phyloP scores from a whole-genome alignment of 2,329 filamentous ascomycete species.

The Moelleriella libera region DNA sequence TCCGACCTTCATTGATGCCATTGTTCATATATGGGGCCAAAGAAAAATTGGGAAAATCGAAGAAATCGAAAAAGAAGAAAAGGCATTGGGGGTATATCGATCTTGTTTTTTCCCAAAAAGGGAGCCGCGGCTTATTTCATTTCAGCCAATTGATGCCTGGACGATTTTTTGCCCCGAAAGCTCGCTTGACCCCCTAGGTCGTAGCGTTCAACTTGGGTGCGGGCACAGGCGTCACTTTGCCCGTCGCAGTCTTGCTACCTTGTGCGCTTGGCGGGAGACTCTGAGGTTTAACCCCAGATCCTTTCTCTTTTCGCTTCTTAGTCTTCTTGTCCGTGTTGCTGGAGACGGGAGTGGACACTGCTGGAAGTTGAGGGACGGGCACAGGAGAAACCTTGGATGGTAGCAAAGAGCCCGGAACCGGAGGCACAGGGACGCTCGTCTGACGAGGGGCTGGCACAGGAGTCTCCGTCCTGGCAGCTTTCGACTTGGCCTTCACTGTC shows the following conservation, averaged over 20 bases:
- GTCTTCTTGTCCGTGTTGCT: slow-evolving; percentile 14
- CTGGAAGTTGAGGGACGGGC: slow-evolving; percentile 7
- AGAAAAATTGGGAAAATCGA: not conserved
- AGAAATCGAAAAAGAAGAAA: not conserved
- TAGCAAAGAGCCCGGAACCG: slow-evolving; percentile 16
- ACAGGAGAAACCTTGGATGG: slow-evolving; percentile 12
- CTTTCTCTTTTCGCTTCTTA: slow-evolving; percentile 16
- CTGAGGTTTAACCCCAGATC: slow-evolving; percentile 6
- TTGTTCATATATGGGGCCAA: no score
- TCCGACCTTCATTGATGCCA: no score
- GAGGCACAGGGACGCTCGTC: slow-evolving; percentile 19
- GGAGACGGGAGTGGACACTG: slow-evolving; percentile 8
- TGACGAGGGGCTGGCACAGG: slow-evolving; percentile 14
- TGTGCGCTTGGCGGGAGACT: slow-evolving; percentile 10
- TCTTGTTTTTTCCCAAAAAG: no score
- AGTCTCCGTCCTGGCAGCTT: slow-evolving; percentile 10
- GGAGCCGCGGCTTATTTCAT: no score
- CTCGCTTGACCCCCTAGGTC: slow-evolving; percentile 9
- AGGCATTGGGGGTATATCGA: not conserved
- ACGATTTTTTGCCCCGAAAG: not conserved
- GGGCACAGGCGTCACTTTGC: slow-evolving; percentile 12
- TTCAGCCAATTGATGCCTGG: not conserved
- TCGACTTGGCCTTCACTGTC: slow-evolving; percentile 8
- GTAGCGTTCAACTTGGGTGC: slow-evolving; percentile 9
- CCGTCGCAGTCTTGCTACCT: slow-evolving; percentile 3